phyloP scores from a whole-genome alignment of 257 asterid genomes.

The Coffea canephora region DNA sequence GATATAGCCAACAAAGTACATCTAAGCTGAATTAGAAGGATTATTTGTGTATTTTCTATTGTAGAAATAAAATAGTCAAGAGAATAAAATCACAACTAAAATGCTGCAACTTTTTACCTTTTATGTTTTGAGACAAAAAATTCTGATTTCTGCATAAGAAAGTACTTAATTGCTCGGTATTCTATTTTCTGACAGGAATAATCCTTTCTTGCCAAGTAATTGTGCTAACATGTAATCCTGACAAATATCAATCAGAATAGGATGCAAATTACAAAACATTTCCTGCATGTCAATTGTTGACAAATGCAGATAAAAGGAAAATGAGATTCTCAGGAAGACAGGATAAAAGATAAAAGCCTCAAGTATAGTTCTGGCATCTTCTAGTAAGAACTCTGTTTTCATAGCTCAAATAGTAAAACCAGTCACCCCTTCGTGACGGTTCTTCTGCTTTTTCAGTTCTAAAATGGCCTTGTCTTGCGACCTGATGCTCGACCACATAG shows the following conservation, averaged over 20 bases:
- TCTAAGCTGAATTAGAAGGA: no score
- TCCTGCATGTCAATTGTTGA: background rate
- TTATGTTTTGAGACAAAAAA: no score
- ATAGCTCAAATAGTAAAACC: background rate
- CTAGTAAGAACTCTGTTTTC: background rate
- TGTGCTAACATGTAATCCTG: background rate
- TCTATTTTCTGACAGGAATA: no score
- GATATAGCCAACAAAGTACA: slow-evolving; percentile 5
- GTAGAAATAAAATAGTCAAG: no score
- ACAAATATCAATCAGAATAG: background rate
- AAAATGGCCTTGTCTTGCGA: slow-evolving; percentile 24
- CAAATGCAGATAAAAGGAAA: background rate
- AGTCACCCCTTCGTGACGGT: slow-evolving; percentile 40
- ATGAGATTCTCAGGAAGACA: slow-evolving; percentile 6
- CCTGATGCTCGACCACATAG: slow-evolving; percentile 47
- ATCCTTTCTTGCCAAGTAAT: background rate
- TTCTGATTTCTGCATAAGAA: no score
- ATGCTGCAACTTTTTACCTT: no score
- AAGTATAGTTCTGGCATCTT: slow-evolving; percentile 3
- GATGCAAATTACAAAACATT: background rate
- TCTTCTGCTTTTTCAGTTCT: background rate
- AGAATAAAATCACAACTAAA: no score
- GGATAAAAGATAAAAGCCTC: slow-evolving; percentile 4
- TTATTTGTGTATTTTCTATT: no score
- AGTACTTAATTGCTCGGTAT: no score